phyloP scores from a whole-genome alignment of 225 moss, liverwort and hornwort genomes.

The Thuidium tamariscinum region DNA sequence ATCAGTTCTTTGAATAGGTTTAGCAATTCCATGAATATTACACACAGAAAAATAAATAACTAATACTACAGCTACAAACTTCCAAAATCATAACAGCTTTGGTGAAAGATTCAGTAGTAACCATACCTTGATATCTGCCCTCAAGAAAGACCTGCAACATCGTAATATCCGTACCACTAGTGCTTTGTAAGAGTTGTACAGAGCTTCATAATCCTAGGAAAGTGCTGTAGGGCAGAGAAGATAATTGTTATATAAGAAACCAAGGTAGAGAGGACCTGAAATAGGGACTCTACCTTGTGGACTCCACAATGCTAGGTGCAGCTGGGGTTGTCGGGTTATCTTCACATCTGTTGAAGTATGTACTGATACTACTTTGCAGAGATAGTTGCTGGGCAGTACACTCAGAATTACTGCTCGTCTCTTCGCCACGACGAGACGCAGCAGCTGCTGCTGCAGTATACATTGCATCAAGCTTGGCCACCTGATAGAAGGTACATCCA shows the following conservation, averaged over 20 bases:
- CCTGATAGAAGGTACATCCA: constrained; percentile 19
- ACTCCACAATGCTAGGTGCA: constrained; percentile 40
- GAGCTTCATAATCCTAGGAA: background rate
- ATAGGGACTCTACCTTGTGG: constrained; percentile 35
- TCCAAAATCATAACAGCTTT: background rate
- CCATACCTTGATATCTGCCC: constrained; percentile 84
- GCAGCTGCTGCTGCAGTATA: constrained; percentile 56
- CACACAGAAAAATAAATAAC: background rate
- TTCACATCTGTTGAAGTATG: constrained; percentile 45
- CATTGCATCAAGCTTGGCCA: constrained; percentile 85
- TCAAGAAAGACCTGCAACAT: constrained; percentile 71
- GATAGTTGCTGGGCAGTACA: constrained; percentile 43
- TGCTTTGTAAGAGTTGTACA: background rate
- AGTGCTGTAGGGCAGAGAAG: background rate
- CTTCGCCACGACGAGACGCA: constrained; percentile 22
- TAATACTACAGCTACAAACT: background rate
- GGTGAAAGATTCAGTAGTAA: background rate
- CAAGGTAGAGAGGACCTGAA: background rate
- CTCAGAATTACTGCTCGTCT: constrained; percentile 4
- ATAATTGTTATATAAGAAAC: background rate
- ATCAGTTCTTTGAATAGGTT: background rate
- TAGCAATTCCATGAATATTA: background rate
- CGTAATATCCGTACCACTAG: background rate
- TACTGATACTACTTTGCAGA: constrained; percentile 35
- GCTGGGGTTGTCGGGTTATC: constrained; percentile 3